Percentiles rank a stretch among this genome's conserved stretches.
Conservation (phyloP, 2,329 filamentous ascomycete genomes). For the Salinomyces thailandicus region DNA sequence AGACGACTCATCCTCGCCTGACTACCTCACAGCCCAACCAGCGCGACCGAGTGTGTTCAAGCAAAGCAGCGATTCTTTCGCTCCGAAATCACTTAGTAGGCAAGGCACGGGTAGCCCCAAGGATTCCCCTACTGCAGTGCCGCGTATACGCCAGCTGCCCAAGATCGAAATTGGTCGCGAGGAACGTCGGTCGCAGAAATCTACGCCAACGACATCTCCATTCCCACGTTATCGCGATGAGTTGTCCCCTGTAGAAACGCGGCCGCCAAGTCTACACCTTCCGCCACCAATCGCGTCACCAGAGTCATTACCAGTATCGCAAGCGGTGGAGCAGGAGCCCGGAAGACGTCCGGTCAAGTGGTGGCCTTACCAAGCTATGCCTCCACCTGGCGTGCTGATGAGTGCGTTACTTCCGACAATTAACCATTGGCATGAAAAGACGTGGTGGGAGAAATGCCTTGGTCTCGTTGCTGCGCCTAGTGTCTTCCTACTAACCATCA, state of each 20-base stretch:
- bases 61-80: slow-evolving; percentile 2
- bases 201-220: slow-evolving; percentile 42
- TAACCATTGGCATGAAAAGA: slow-evolving; percentile 69
- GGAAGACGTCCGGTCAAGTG: slow-evolving; percentile 36
- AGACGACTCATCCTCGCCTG: slow-evolving; percentile 1
- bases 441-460: slow-evolving; percentile 71
- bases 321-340: slow-evolving; percentile 15
- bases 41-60: not conserved
- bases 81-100: not conserved
- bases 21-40: slow-evolving; percentile 3
- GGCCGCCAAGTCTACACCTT: slow-evolving; percentile 47
- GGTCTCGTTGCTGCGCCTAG: slow-evolving; percentile 78
- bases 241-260: slow-evolving; percentile 34
- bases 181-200: slow-evolving; percentile 21
- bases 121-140: slow-evolving; percentile 17
- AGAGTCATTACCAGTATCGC: slow-evolving; percentile 32
- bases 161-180: slow-evolving; percentile 32
- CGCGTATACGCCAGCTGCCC: slow-evolving; percentile 27
- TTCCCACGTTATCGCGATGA: slow-evolving; percentile 60
- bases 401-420: slow-evolving; percentile 80
- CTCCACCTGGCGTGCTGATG: slow-evolving; percentile 59
- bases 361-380: slow-evolving; percentile 72
- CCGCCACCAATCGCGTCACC: slow-evolving; percentile 40
- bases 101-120: slow-evolving; percentile 2
- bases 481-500: slow-evolving; percentile 81